Evolutionary conservation across 805 yeast species (phyloP), one percentile per base, ranked within the genome.

Genomic region (Sugiyamaella mastotermitis): DNA sequence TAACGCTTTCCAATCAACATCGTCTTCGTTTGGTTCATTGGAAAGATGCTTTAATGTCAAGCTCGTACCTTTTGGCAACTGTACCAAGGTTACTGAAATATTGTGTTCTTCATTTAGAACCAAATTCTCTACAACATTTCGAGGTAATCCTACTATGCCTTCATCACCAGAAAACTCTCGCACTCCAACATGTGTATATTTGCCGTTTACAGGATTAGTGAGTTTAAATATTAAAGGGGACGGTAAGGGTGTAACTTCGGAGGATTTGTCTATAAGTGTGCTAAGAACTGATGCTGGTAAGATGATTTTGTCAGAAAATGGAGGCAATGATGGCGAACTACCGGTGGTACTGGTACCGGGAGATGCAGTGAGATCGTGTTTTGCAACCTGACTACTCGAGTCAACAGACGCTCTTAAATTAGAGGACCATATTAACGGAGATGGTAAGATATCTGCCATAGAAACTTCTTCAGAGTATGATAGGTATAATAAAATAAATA

Each of bases 1-100:
- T 42, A 73, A 62, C 47, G 63, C 66, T 49, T 74, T 74, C 77
- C 80, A 76, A 55, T 72, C 75, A 13, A 52, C 52, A 11, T 49
- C 43, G 17, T 43, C 25, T 28, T 51, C 36, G 40, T 49, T 30
- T 10, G 25, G 34, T 33, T 9, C 42, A 9, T 57, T 45, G 5
- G 33, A 17, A 8, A 10, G 21, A 0, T 77, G 74, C 37, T 64
- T 65, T 25, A 76, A 47, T 5, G 58, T 58, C 31, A 76, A 60
- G 5, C 57, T 57, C 0, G 73, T 57, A 8, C 76, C 80, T 36
- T 66, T 68, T 1, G 78, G 76, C 3, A 73, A 53, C 1, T 48
- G 41, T 1, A 45, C 58, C 14, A 61, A 43, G 22, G 51, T 46
- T 3, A 68, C 43, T 9, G 64, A 37, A 3, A 29, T 26, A 24